These are phyloP conservation scores for Salix viminalis DNA, from an alignment of 345 rosid genomes.

Conservation along the genomic window DNA sequence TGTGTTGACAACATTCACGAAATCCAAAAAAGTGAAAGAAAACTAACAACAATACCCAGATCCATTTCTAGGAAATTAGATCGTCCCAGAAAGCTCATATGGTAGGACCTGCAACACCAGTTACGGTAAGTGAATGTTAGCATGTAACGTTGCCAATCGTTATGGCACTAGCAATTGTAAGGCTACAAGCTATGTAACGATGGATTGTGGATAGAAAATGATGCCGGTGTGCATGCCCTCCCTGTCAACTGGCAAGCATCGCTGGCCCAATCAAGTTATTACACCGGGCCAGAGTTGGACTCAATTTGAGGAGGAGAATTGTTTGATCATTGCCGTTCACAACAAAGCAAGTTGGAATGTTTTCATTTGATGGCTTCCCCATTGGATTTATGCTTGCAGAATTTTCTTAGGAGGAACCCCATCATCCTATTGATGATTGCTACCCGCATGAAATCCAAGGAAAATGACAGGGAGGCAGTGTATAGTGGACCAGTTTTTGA, in stretches of 20 bases:
- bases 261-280: background rate
- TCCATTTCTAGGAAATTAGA: background rate
- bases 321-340: background rate
- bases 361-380: background rate
- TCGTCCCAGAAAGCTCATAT: background rate
- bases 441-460: background rate
- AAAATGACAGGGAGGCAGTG: constrained; percentile 3
- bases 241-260: background rate
- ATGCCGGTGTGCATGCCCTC: background rate
- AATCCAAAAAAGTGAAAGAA: background rate
- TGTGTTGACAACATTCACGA: background rate
- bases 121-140: background rate
- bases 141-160: background rate
- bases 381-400: constrained; percentile 3
- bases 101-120: constrained; percentile 3
- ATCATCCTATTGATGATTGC: constrained; percentile 2
- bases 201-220: background rate
- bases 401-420: background rate
- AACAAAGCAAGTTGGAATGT: background rate
- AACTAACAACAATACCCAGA: background rate
- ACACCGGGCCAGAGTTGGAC: background rate
- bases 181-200: background rate
- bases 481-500: background rate
- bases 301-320: background rate
- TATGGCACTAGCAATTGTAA: background rate